A percentile compares a stretch with the other conserved stretches of the same genome.
phyloP scores from a whole-genome alignment of 1,139 yeast species.

The Torulaspora pretoriensis region DNA sequence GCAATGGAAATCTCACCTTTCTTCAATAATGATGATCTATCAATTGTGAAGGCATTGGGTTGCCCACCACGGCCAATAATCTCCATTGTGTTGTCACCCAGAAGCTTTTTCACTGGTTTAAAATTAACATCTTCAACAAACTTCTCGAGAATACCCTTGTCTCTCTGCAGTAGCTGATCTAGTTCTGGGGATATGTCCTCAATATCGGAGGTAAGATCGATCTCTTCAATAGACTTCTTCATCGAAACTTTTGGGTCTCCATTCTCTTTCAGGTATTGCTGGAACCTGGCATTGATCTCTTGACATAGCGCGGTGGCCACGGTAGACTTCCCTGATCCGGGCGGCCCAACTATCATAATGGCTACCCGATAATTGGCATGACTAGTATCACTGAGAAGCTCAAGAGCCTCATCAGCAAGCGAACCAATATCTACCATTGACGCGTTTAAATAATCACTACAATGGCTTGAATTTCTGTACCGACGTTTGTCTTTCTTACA shows the following conservation, averaged over 20 bases:
- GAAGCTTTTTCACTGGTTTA: conserved; percentile 27
- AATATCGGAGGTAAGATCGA: conserved; percentile 18
- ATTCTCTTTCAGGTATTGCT: conserved; percentile 10
- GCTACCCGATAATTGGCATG: conserved; percentile 44
- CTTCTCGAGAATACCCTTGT: conserved; percentile 42
- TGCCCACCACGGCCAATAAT: conserved; percentile 39
- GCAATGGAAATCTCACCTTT: conserved; percentile 29
- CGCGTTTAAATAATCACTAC: neutral
- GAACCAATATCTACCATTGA: conserved; percentile 17
- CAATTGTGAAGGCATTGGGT: conserved; percentile 26
- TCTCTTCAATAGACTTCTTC: conserved; percentile 1
- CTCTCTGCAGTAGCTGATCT: conserved; percentile 31
- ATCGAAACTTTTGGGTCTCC: conserved; percentile 3
- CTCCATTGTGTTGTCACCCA: conserved; percentile 12
- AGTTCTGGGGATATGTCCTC: conserved; percentile 13
- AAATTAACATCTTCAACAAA: conserved; percentile 47
- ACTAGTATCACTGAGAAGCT: conserved; percentile 14
- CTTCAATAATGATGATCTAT: conserved; percentile 4
- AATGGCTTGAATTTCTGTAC: neutral
- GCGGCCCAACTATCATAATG: conserved; percentile 65
- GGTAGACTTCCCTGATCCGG: conserved; percentile 83
- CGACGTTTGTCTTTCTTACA: neutral
- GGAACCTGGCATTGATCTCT: conserved; percentile 37
- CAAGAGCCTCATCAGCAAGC: conserved; percentile 20
- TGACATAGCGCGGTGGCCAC: conserved; percentile 46